Evolutionary conservation across 1,284 basidiomycete species (phyloP), one percentile per base, ranked within the genome.

Genomic region (Pholiota adiposa): DNA sequence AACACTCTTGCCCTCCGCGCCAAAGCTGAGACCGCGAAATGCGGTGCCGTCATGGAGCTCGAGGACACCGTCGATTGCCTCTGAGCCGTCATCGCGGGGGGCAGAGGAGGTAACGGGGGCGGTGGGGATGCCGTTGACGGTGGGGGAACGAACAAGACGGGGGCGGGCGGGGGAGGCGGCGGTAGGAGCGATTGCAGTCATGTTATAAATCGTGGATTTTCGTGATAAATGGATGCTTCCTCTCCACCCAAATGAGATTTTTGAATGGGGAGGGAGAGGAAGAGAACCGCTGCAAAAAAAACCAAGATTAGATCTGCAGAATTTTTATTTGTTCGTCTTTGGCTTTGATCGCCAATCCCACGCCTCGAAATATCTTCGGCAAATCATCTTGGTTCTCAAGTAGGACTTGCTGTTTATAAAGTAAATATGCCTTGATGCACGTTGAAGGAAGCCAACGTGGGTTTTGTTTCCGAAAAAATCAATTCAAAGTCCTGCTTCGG

Each of bases 41-140:
- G 93, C 89, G 61, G 93, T 88, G 12, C 97, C 97, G 77, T 99
- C 97, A 54, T 87, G 87, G 59, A 99, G 84, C 77, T 99, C 96
- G 61, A 99, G 83, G 51, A 98, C 88, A 1, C 86, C 87, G 56
- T 91, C 88, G 62, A 72, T 63, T 40, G 72, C 63, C 36, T 73
- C 65, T 33, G 65, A 65, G 14, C 66, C 69, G 53, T 75, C 72
- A n/a, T 72, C 73, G 25, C 58, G 65, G 14, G 76, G 61, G 11
- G 80, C 74, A 27, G 80, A 75, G 38, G 82, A 77, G 16, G 82
- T 84, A 58, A 85, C 80, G 44, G 86, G 85, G 16, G 84, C 77
- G 14, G 84, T 75, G 16, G 82, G 85, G 36, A 77, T 63, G 55
- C 77, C 79, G 61, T 71, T 61, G 53, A 76, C 66, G 54, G 68